phyloP scores from a whole-genome alignment of 306 rosid species.

The Gastrolobium villosum region DNA sequence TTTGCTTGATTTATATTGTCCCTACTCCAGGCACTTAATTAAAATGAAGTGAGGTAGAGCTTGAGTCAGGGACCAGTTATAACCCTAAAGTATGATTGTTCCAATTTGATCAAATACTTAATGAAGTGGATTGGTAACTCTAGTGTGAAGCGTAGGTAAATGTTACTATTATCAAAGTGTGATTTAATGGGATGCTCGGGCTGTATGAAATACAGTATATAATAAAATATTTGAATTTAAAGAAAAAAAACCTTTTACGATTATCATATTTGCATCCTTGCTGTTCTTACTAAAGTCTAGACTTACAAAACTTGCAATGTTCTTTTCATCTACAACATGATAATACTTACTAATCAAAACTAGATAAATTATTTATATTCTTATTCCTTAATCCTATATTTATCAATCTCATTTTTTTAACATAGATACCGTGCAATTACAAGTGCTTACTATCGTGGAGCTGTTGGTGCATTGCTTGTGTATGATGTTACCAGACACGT shows the following conservation, averaged over 20 bases:
- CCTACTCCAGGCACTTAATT: neutral
- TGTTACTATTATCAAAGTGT: neutral
- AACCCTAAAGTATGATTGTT: neutral
- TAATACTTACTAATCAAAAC: conserved; percentile 7
- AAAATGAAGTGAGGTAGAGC: conserved; percentile 1
- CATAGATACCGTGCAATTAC: conserved; percentile 84
- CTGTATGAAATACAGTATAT: neutral
- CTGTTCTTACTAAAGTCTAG: neutral
- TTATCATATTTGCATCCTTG: neutral
- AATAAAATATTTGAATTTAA: neutral
- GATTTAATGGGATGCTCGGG: neutral
- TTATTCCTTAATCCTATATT: conserved; percentile 1
- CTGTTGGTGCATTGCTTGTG: conserved; percentile 85
- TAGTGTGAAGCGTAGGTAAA: neutral
- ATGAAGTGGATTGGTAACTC: neutral
- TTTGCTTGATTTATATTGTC: neutral
- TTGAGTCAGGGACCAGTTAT: neutral
- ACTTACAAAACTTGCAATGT: too few species aligned
- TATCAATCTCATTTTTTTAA: conserved; percentile 22
- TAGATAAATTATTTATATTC: neutral
- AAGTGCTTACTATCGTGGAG: conserved; percentile 88
- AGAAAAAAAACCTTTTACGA: neutral
- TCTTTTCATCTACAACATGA: neutral
- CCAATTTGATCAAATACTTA: neutral
- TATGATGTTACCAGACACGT: conserved; percentile 78